Conservation (phyloP, 345 rosid species). For the Geranium rotundifolium region DNA sequence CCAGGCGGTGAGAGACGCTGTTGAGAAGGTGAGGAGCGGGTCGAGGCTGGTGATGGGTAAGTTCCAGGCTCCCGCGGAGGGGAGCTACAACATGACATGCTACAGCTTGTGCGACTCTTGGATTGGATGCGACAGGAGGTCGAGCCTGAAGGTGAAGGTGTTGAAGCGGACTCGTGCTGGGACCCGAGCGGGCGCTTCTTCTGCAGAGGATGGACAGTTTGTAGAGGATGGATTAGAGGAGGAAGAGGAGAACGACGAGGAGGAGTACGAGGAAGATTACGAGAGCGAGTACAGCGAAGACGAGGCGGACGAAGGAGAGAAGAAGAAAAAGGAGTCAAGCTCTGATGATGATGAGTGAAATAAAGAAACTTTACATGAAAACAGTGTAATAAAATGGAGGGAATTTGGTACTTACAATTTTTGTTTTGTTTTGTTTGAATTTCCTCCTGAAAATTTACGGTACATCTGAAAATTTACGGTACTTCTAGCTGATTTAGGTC, state of each 20-base stretch:
- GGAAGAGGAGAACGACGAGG: constrained; percentile 88
- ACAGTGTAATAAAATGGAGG: no score
- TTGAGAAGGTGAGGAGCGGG: constrained; percentile 73
- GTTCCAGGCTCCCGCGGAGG: constrained; percentile 78
- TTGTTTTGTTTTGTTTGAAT: no score
- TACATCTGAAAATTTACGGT: no score
- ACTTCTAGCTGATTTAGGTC: no score
- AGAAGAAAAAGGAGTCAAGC: constrained; percentile 39
- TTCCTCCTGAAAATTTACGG: no score
- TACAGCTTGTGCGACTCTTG: constrained; percentile 86
- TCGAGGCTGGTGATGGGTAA: constrained; percentile 85
- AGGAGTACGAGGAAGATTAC: constrained; percentile 51
- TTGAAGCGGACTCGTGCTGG: constrained; percentile 83
- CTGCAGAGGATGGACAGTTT: constrained; percentile 56
- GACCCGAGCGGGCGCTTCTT: constrained; percentile 41
- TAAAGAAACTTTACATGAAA: no score
- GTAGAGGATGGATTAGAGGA: constrained; percentile 85
- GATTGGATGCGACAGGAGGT: constrained; percentile 82
- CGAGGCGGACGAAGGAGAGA: constrained; percentile 61
- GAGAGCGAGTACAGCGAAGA: constrained; percentile 95
- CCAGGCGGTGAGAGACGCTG: constrained; percentile 50
- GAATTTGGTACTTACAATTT: no score
- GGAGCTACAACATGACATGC: constrained; percentile 77
- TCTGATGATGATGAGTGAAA: no score
- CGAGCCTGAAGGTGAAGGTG: constrained; percentile 61